Evolutionary conservation across 2,329 filamentous ascomycete genomes (phyloP).

Genomic region (Parasarocladium wereldwijsianum): DNA sequence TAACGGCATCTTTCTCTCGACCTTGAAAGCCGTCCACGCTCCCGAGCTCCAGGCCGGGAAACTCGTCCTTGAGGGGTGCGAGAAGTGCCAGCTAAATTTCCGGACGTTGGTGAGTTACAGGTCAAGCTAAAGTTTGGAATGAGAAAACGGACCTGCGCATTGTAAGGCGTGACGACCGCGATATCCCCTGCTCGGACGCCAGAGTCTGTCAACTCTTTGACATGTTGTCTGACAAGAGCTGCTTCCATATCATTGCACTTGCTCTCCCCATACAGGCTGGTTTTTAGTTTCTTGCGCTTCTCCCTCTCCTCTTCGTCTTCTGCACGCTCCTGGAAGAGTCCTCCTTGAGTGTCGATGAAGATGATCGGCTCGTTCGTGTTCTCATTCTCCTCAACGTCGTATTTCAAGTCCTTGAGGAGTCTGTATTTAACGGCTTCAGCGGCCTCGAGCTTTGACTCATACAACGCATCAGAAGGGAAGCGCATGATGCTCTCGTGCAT

Average conservation of each 20-base stretch:
- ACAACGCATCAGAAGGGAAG: constrained; percentile 81
- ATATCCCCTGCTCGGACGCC: constrained; percentile 76
- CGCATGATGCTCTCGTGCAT: constrained; percentile 96
- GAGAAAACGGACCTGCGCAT: constrained; percentile 53
- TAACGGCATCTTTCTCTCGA: constrained; percentile 87
- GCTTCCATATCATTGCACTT: constrained; percentile 92
- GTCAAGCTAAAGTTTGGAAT: constrained; percentile 4
- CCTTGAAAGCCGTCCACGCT: constrained; percentile 97
- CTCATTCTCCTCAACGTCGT: constrained; percentile 64
- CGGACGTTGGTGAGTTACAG: too few relatives aligned
- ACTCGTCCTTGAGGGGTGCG: constrained; percentile 65
- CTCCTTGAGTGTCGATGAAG: constrained; percentile 94
- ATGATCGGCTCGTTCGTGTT: constrained; percentile 79
- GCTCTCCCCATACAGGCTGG: constrained; percentile 40
- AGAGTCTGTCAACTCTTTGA: constrained; percentile 58
- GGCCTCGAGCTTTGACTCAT: constrained; percentile 68
- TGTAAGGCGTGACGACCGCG: constrained; percentile 90
- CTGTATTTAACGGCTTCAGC: constrained; percentile 64
- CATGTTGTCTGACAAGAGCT: constrained; percentile 63
- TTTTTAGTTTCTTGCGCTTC: constrained; percentile 26
- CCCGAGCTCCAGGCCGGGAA: constrained; percentile 80
- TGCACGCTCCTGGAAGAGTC: constrained; percentile 71
- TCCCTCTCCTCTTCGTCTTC: constrained; percentile 51
- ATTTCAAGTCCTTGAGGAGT: constrained; percentile 63
- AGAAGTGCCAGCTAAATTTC: constrained; percentile 53